These are phyloP conservation scores for Nemania sp. DNA, from an alignment of 2,329 filamentous ascomycete species.

Conservation along the genomic window DNA sequence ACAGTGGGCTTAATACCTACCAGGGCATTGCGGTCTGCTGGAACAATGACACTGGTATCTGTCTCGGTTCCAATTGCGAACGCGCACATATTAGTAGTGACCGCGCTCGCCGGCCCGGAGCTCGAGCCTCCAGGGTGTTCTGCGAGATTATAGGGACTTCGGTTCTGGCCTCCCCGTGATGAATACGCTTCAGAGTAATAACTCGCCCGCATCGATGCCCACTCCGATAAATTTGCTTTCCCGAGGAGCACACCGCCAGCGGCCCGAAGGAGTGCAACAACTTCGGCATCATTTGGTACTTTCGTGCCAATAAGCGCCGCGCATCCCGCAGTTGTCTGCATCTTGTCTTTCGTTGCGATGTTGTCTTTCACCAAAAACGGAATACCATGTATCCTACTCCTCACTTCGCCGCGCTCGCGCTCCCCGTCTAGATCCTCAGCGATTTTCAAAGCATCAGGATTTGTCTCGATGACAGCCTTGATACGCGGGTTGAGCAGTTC, in stretches of 20 bases:
- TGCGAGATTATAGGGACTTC: constrained; percentile 5
- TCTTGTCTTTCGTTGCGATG: constrained; percentile 8
- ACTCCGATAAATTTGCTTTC: constrained; percentile 10
- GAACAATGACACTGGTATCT: constrained; percentile 6
- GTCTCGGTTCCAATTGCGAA: constrained; percentile 11
- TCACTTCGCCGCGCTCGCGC: not conserved
- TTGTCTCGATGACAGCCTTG: constrained; percentile 9
- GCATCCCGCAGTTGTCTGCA: constrained; percentile 9
- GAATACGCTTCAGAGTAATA: constrained; percentile 11
- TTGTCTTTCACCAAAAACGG: constrained; percentile 12
- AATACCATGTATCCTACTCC: constrained; percentile 9
- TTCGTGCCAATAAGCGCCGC: constrained; percentile 5
- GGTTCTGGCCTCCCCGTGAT: constrained; percentile 9
- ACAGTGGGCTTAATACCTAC: constrained; percentile 12
- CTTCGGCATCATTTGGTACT: constrained; percentile 4
- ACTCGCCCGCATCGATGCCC: constrained; percentile 11
- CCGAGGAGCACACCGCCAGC: constrained; percentile 6
- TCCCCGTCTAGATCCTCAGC: constrained; percentile 5
- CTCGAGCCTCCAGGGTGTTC: constrained; percentile 7
- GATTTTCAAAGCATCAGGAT: constrained; percentile 6
- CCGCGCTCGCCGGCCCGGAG: constrained; percentile 8
- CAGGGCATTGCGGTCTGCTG: constrained; percentile 4
- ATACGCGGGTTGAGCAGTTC: not conserved
- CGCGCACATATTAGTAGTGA: constrained; percentile 6
- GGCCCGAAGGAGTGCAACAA: constrained; percentile 1